Evolutionary conservation across 2,329 filamentous ascomycete species (phyloP), one percentile per base, ranked within the genome.

Genomic region (Microsporum audouinii): DNA sequence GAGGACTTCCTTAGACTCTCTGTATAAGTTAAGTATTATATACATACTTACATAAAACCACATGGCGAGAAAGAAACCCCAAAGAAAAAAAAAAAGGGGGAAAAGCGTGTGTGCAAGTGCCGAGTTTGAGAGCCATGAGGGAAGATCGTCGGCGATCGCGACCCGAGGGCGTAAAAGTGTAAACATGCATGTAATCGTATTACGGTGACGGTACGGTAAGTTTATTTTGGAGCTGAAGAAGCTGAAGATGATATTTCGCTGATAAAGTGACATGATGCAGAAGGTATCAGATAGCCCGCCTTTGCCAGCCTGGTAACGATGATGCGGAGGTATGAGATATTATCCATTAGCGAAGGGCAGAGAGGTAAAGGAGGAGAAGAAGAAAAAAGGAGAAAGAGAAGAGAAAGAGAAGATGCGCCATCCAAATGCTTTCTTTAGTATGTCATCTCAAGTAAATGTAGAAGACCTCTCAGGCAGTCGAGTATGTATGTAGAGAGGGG

Each of bases 381-480:
- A 5, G 23, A 41, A 58, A 27, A n/a, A 39, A 39, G 38, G 14
- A 41, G n/a, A 17, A 57, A 34, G 29, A 57, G 17, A 17, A 17
- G n/a, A n/a, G 31, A 14, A 36, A 23, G n/a, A 8, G 34, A 36
- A 49, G 45, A 49, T 49, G 31, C 45, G 45, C 45, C 45, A 49
- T 49, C 45, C 45, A 29, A 49, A 49, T 49, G 45, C 45, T 49
- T 49, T 49, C 45, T 49, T 49, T 49, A 49, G 45, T 49, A 49
- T 49, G 45, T 49, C 45, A 49, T 49, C 45, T 49, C 45, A 49
- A 49, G 45, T 49, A 49, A 23, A 23, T n/a, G 39, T 43, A 47
- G 23, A 23, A 49, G 31, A 39, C 38, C 38, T 39, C 38, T 39
- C 38, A 5, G 38, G 8, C 38, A 39, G 38, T 39, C 8, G 10